phyloP scores from a whole-genome alignment of 139 green algal species.

The Penium margaritaceum region DNA sequence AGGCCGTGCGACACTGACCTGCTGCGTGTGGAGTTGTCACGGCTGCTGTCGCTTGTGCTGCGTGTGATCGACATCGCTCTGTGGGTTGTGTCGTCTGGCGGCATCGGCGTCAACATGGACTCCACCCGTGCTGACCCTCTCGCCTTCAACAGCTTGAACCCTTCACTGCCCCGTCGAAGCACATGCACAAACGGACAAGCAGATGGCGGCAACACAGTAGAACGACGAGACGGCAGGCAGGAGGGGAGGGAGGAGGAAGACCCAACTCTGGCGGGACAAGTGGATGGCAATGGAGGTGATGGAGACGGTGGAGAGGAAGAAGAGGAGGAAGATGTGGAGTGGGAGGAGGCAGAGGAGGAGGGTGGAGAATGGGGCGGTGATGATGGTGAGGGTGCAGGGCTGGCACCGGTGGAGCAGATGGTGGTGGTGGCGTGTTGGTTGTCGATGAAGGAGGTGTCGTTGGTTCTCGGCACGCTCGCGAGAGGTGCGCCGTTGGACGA shows the following conservation, averaged over 20 bases:
- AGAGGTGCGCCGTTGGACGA: conserved; percentile 47
- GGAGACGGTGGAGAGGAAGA: background rate
- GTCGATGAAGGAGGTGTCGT: conserved; percentile 70
- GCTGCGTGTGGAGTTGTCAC: background rate
- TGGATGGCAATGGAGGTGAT: no score
- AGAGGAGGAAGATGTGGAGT: background rate
- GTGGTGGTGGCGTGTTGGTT: conserved; percentile 73
- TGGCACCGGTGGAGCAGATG: conserved; percentile 53
- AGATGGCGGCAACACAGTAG: no score
- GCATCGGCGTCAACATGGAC: conserved; percentile 11
- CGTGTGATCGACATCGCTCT: conserved; percentile 35
- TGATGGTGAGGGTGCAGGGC: background rate
- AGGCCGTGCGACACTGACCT: no score
- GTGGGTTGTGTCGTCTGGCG: conserved; percentile 37
- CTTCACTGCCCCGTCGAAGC: no score
- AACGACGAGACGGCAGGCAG: no score
- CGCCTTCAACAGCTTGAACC: no score
- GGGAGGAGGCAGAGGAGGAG: background rate
- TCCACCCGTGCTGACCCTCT: no score
- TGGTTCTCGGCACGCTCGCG: conserved; percentile 60
- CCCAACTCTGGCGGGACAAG: no score
- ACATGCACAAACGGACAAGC: no score
- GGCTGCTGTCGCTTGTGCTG: conserved; percentile 30
- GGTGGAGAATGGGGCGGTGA: background rate
- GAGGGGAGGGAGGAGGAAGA: no score